Evolutionary conservation across 371 early-diverging fungal genomes (phyloP).

Genomic region (Lichtheimia ramosa): DNA sequence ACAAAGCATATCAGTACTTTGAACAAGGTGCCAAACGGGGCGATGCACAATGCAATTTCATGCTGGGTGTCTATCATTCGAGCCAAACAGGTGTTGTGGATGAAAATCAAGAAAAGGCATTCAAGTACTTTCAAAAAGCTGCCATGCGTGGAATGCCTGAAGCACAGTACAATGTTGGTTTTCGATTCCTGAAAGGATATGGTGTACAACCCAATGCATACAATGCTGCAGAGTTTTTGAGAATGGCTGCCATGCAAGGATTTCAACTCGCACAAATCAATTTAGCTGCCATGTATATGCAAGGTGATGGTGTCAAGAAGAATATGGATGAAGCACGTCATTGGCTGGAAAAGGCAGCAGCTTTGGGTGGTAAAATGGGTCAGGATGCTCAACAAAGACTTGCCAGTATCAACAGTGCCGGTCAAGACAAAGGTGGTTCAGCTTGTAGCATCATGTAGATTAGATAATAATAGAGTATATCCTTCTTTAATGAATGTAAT

Average conservation of each 20-base stretch:
- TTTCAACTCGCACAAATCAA: slow-evolving; percentile 48
- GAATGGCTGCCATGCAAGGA: slow-evolving; percentile 47
- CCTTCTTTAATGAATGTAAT: no score
- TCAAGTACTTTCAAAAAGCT: slow-evolving; percentile 50
- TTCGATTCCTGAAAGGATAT: slow-evolving; percentile 40
- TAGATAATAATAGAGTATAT: background rate
- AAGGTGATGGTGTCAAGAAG: slow-evolving; percentile 43
- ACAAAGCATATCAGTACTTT: slow-evolving; percentile 43
- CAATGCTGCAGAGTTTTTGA: slow-evolving; percentile 49
- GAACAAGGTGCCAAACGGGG: slow-evolving; percentile 37
- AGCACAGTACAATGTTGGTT: slow-evolving; percentile 51
- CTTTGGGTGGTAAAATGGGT: slow-evolving; percentile 38
- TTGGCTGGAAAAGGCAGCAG: slow-evolving; percentile 32
- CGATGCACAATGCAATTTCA: slow-evolving; percentile 44
- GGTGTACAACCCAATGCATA: slow-evolving; percentile 36
- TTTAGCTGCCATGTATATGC: slow-evolving; percentile 44
- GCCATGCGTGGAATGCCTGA: slow-evolving; percentile 48
- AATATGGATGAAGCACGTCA: slow-evolving; percentile 32
- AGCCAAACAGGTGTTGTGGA: slow-evolving; percentile 17
- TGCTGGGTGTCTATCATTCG: slow-evolving; percentile 49
- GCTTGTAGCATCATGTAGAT: slow-evolving; percentile 44
- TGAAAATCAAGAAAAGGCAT: slow-evolving; percentile 45
- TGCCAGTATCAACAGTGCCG: slow-evolving; percentile 21
- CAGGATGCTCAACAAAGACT: slow-evolving; percentile 44
- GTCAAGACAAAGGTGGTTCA: slow-evolving; percentile 12